Evolutionary conservation across 2,329 filamentous ascomycete species (phyloP).

Genomic region (Curvularia hawaiiensis): DNA sequence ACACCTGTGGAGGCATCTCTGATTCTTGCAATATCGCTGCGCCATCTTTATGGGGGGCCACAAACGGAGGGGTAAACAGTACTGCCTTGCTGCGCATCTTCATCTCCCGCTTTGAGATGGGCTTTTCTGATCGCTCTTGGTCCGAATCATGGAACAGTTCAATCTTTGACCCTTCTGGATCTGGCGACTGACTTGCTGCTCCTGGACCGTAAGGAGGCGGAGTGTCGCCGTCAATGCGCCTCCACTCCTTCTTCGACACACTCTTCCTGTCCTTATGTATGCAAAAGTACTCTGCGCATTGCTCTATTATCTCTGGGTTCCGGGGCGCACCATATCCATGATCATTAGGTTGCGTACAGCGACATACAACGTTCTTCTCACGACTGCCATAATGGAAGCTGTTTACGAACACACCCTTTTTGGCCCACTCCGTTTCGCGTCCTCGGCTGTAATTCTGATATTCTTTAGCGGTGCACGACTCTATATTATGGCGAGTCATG

Average conservation of each 20-base stretch:
- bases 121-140: background rate
- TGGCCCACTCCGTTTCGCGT: slow-evolving; percentile 6
- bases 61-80: background rate
- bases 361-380: slow-evolving; percentile 21
- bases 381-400: slow-evolving; percentile 22
- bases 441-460: background rate
- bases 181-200: background rate
- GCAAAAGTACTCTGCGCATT: slow-evolving; percentile 24
- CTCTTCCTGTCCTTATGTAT: background rate
- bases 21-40: background rate
- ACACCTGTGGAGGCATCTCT: slow-evolving; percentile 23
- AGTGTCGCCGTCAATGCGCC: background rate
- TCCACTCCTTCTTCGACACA: slow-evolving; percentile 23
- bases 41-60: background rate
- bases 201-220: slow-evolving; percentile 6
- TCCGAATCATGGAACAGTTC: background rate
- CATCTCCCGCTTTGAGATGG: background rate
- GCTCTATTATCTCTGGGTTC: slow-evolving; percentile 19
- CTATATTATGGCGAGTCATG: slow-evolving; percentile 12
- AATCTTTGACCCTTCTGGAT: background rate
- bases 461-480: slow-evolving; percentile 7
- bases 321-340: slow-evolving; percentile 5
- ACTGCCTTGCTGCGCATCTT: background rate
- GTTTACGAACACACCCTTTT: slow-evolving; percentile 7
- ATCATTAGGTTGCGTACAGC: slow-evolving; percentile 12